Percentiles rank a stretch among this genome's conserved stretches.
These are phyloP conservation scores for Dendrothele bispora DNA, from an alignment of 768 basidiomycete species.

Conservation along the genomic window DNA sequence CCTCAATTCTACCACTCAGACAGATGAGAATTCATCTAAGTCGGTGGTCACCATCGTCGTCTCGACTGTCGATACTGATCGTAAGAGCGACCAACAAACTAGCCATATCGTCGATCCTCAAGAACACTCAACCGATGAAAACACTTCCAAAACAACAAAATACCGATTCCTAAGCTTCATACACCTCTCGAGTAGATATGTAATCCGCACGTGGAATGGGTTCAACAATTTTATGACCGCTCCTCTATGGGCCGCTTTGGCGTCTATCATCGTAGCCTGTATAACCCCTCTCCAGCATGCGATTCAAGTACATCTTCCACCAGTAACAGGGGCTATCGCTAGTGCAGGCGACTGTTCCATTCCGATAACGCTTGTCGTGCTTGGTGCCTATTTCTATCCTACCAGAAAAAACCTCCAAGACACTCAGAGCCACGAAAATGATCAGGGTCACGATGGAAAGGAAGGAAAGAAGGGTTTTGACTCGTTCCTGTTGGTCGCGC, in stretches of 20 bases:
- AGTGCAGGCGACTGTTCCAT: slow-evolving; percentile 77
- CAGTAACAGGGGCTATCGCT: slow-evolving; percentile 65
- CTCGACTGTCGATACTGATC: no score
- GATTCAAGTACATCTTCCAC: slow-evolving; percentile 60
- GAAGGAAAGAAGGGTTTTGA: no score
- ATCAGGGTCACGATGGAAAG: neutral
- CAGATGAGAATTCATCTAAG: no score
- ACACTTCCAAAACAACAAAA: no score
- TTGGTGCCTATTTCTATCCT: slow-evolving; percentile 91
- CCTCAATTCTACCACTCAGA: slow-evolving; percentile 54
- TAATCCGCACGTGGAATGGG: slow-evolving; percentile 26
- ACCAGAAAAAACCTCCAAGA: no score
- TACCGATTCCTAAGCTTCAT: no score
- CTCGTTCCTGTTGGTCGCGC: slow-evolving; percentile 31
- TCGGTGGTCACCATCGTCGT: no score
- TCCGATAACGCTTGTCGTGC: slow-evolving; percentile 85
- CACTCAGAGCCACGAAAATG: neutral
- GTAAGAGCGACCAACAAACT: no score
- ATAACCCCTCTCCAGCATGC: slow-evolving; percentile 71
- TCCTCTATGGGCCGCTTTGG: slow-evolving; percentile 78
- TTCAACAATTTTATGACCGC: slow-evolving; percentile 82
- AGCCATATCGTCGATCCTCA: no score
- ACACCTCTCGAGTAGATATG: neutral
- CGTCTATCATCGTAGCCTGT: slow-evolving; percentile 76
- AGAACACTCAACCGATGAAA: no score